A percentile compares a stretch with the other conserved stretches of the same genome.
phyloP scores from a whole-genome alignment of 495 filamentous ascomycete genomes.

The Parathielavia hyrcaniae region DNA sequence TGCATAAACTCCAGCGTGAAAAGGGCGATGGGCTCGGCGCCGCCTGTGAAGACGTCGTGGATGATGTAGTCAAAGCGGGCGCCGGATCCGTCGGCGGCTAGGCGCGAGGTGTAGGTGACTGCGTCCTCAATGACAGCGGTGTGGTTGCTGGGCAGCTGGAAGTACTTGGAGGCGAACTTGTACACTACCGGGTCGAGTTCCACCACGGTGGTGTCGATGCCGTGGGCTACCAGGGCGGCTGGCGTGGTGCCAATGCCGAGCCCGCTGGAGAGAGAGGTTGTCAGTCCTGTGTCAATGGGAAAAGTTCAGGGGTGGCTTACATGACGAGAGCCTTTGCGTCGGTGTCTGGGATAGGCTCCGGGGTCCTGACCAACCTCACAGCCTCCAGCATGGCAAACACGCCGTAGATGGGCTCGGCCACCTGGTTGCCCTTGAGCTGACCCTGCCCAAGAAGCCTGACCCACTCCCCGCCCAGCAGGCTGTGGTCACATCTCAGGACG shows the following conservation, averaged over 20 bases:
- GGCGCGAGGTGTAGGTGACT: slow-evolving; percentile 59
- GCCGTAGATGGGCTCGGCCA: slow-evolving; percentile 82
- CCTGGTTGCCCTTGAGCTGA: slow-evolving; percentile 39
- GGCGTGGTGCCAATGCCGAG: slow-evolving; percentile 89
- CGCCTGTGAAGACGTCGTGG: slow-evolving; percentile 98
- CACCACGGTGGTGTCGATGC: slow-evolving; percentile 85
- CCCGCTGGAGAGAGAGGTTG: slow-evolving; percentile 49
- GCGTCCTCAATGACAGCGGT: slow-evolving; percentile 78
- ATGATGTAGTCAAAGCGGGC: slow-evolving; percentile 81
- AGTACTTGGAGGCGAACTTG: slow-evolving; percentile 74
- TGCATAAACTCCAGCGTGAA: slow-evolving; percentile 81
- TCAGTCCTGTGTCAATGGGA: not conserved
- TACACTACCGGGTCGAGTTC: slow-evolving; percentile 90
- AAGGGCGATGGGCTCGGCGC: slow-evolving; percentile 78
- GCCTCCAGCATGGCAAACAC: slow-evolving; percentile 92
- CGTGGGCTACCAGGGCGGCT: slow-evolving; percentile 75
- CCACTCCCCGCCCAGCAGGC: slow-evolving; percentile 93
- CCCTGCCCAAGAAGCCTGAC: slow-evolving; percentile 41
- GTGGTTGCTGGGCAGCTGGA: slow-evolving; percentile 71
- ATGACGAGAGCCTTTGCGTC: slow-evolving; percentile 78
- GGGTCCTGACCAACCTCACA: slow-evolving; percentile 66
- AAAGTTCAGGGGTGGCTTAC: slow-evolving; percentile 40
- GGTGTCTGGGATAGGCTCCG: slow-evolving; percentile 49
- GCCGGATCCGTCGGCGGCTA: slow-evolving; percentile 32
- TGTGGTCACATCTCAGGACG: slow-evolving; percentile 89